A percentile compares a stretch with the other conserved stretches of the same genome.
phyloP scores from a whole-genome alignment of 2,329 filamentous ascomycete species.

The Sclerotinia trifoliorum region DNA sequence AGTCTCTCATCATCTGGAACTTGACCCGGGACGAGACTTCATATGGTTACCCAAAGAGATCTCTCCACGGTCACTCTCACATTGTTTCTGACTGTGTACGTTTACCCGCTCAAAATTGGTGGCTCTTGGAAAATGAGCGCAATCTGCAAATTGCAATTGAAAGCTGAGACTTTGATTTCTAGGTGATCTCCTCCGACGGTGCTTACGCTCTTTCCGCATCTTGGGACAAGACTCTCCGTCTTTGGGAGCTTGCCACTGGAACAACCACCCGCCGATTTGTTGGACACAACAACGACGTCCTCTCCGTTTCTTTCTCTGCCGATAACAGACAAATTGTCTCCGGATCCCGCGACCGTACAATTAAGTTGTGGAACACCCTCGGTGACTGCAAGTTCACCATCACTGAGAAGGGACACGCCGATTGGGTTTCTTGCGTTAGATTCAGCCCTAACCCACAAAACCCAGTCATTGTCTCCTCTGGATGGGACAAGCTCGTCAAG shows the following conservation, averaged over 20 bases:
- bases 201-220: conserved; percentile 98
- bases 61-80: conserved; percentile 98
- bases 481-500: conserved; percentile 99
- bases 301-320: conserved; percentile 99
- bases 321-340: conserved; percentile 99
- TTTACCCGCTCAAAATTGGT: conserved; percentile 40
- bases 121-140: conserved; percentile 17
- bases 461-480: conserved; percentile 97
- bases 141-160: conserved; percentile 34
- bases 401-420: conserved; percentile 99
- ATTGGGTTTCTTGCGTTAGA: conserved; percentile 99
- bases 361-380: conserved; percentile 99
- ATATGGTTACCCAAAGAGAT: conserved; percentile 99
- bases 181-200: conserved; percentile 99
- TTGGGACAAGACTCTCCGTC: conserved; percentile 99
- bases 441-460: conserved; percentile 99
- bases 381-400: conserved; percentile 99
- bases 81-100: conserved; percentile 99
- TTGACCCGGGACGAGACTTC: conserved; percentile 96
- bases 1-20: conserved; percentile 99
- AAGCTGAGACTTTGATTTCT: conserved; percentile 44
- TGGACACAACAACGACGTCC: conserved; percentile 98
- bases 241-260: conserved; percentile 98
- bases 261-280: conserved; percentile 97
- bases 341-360: conserved; percentile 94